These are phyloP conservation scores for Psilocybe cubensis DNA, from an alignment of 768 basidiomycete genomes.

Conservation along the genomic window DNA sequence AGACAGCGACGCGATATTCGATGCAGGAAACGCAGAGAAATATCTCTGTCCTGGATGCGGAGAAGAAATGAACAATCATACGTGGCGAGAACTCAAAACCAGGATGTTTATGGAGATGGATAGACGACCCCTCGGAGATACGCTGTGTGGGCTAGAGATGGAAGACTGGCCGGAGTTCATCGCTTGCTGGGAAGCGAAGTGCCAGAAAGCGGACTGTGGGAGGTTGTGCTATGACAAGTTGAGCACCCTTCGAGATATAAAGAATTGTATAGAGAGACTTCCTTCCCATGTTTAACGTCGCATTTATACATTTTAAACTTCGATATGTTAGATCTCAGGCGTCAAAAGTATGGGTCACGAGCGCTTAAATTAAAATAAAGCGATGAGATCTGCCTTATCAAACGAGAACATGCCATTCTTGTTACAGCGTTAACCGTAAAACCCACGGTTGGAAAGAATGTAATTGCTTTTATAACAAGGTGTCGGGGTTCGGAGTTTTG, in stretches of 20 bases:
- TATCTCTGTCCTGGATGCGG: constrained; percentile 36
- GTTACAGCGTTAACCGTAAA: too few species aligned
- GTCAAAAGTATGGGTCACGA: too few species aligned
- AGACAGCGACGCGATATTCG: constrained; percentile 39
- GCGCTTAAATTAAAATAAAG: too few species aligned
- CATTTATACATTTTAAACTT: too few species aligned
- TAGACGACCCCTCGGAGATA: constrained; percentile 40
- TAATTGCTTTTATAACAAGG: too few species aligned
- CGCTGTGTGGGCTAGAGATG: constrained; percentile 38
- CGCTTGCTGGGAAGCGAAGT: constrained; percentile 43
- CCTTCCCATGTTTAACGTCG: constrained; percentile 19
- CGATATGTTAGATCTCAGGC: too few species aligned
- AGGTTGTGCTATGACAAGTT: constrained; percentile 39
- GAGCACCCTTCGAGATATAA: constrained; percentile 34
- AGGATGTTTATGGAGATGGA: constrained; percentile 45
- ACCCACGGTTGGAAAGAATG: too few species aligned
- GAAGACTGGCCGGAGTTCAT: constrained; percentile 46
- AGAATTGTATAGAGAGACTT: constrained; percentile 30
- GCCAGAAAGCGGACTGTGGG: constrained; percentile 31
- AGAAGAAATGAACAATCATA: constrained; percentile 35
- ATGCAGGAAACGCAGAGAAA: constrained; percentile 37
- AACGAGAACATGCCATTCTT: too few species aligned
- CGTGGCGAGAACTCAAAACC: constrained; percentile 44
- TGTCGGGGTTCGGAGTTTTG: too few species aligned
- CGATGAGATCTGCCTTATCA: too few species aligned